Conservation (phyloP, 2,329 filamentous ascomycete species). For the Xylaria sp. region DNA sequence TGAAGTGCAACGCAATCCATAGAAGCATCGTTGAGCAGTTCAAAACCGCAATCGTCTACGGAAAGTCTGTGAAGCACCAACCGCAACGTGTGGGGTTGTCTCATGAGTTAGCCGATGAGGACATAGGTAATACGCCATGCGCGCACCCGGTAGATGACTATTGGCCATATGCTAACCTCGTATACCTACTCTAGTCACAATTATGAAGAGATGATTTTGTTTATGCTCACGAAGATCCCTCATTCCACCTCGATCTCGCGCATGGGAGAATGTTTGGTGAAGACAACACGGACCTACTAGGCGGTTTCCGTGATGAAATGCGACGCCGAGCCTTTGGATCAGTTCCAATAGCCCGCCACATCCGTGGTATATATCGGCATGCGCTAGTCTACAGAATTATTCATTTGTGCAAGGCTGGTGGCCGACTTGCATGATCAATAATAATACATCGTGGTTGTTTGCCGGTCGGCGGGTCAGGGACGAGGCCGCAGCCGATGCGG, state of each 20-base stretch:
- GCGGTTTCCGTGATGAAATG: constrained; percentile 39
- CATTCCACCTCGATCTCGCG: constrained; percentile 44
- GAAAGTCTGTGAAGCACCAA: constrained; percentile 98
- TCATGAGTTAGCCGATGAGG: constrained; percentile 94
- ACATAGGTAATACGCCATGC: constrained; percentile 75
- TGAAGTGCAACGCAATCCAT: constrained; percentile 94
- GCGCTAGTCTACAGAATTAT: constrained; percentile 37
- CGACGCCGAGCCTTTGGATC: constrained; percentile 41
- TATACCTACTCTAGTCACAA: constrained; percentile 64
- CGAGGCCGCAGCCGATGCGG: constrained; percentile 46
- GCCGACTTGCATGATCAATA: constrained; percentile 46
- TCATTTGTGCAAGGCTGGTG: constrained; percentile 47
- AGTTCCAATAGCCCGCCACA: constrained; percentile 31
- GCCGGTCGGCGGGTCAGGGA: constrained; percentile 47
- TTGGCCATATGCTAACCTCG: constrained; percentile 43
- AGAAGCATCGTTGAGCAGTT: constrained; percentile 96
- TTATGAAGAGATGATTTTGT: constrained; percentile 70
- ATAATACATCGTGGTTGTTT: constrained; percentile 44
- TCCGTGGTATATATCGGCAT: constrained; percentile 39
- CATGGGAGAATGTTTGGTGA: constrained; percentile 28
- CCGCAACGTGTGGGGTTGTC: constrained; percentile 91
- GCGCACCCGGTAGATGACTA: constrained; percentile 27
- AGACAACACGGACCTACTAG: constrained; percentile 34
- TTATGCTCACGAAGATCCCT: constrained; percentile 35
- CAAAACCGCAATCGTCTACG: constrained; percentile 94